Conservation (phyloP, 2,329 filamentous ascomycete species). For the Neonectria faginata region DNA sequence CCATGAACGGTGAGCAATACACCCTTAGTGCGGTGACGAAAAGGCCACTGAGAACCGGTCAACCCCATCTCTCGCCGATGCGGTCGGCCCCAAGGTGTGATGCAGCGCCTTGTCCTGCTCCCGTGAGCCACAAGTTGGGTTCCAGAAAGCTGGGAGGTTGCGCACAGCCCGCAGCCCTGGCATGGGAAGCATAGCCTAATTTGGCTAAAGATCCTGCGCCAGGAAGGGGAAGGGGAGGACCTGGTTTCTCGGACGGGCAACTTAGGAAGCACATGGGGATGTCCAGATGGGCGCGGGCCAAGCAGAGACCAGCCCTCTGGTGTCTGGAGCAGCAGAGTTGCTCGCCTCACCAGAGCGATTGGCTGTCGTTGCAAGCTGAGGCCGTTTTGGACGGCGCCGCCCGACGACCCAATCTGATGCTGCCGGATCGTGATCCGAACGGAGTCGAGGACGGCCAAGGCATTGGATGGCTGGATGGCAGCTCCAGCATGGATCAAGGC, state of each 20-base stretch:
- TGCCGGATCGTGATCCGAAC: constrained; percentile 43
- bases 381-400: constrained; percentile 45
- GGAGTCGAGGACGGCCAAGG: constrained; percentile 23
- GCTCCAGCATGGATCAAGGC: constrained; percentile 40
- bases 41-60: constrained; percentile 35
- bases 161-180: constrained; percentile 37
- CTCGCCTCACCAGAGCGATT: constrained; percentile 46
- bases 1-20: constrained; percentile 35
- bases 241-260: constrained; percentile 38
- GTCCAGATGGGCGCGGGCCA: constrained; percentile 31
- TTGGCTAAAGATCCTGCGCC: constrained; percentile 38
- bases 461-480: constrained; percentile 24
- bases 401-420: constrained; percentile 41
- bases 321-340: constrained; percentile 32
- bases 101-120: constrained; percentile 38
- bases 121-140: constrained; percentile 35
- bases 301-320: constrained; percentile 35
- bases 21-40: constrained; percentile 37
- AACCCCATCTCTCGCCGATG: constrained; percentile 31
- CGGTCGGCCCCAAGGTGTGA: constrained; percentile 37
- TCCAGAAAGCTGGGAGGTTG: constrained; percentile 38
- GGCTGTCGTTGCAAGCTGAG: constrained; percentile 37
- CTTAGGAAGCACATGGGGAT: constrained; percentile 35
- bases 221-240: constrained; percentile 27
- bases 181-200: constrained; percentile 33